Evolutionary conservation across 179 eudicot species (phyloP).

Genomic region (Silene coronaria): DNA sequence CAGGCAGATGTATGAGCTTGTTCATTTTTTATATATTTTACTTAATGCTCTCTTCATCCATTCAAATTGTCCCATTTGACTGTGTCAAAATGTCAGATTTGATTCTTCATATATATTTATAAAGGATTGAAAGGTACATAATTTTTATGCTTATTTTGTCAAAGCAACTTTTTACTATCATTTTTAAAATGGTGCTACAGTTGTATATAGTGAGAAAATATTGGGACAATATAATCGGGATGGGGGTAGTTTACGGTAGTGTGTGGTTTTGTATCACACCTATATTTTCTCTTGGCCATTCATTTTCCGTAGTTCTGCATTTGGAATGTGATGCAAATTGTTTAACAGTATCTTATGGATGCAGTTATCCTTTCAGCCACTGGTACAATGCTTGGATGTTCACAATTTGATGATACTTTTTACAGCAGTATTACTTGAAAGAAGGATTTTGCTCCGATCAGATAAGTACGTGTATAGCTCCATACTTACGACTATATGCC

Average conservation of each 20-base stretch:
- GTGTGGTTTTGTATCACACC: constrained; percentile 11
- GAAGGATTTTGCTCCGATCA: constrained; percentile 72
- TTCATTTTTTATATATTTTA: neutral
- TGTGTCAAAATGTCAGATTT: neutral
- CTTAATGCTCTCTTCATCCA: neutral
- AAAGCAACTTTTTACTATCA: neutral
- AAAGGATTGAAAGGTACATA: neutral
- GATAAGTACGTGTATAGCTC: constrained; percentile 47
- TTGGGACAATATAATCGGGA: neutral
- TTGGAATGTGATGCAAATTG: neutral
- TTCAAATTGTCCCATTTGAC: neutral
- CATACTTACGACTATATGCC: neutral
- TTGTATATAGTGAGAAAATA: neutral
- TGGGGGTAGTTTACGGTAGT: neutral
- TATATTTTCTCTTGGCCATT: neutral
- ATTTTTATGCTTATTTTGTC: neutral
- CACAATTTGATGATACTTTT: constrained; percentile 71
- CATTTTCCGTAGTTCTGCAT: neutral
- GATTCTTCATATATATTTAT: neutral
- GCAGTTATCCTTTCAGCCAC: constrained; percentile 78
- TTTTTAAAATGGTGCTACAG: too few species aligned
- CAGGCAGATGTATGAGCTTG: constrained; percentile 69
- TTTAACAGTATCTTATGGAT: constrained; percentile 4
- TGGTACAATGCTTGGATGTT: constrained; percentile 80
- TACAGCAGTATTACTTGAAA: constrained; percentile 75